Conservation (phyloP, 1,139 yeast genomes). For the Candida sp. region DNA sequence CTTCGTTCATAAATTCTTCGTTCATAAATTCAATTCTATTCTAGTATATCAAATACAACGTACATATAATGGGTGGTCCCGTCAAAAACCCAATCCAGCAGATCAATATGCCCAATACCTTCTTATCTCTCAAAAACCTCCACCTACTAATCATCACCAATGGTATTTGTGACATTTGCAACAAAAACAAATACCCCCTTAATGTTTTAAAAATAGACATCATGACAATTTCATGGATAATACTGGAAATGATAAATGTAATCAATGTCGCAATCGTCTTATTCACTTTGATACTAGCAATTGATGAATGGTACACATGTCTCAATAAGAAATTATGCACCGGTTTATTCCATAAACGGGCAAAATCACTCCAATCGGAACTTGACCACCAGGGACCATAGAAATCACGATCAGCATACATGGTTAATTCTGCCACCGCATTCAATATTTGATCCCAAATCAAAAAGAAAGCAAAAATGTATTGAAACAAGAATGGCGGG, state of each 20-base stretch:
- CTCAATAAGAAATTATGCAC: slow-evolving; percentile 89
- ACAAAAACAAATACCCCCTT: slow-evolving; percentile 72
- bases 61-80: slow-evolving; percentile 89
- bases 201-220: slow-evolving; percentile 75
- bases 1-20: no score
- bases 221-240: slow-evolving; percentile 93
- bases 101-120: slow-evolving; percentile 70
- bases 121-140: slow-evolving; percentile 47
- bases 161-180: slow-evolving; percentile 86
- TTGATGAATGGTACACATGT: slow-evolving; percentile 92
- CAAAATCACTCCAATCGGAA: slow-evolving; percentile 89
- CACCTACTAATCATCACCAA: slow-evolving; percentile 53
- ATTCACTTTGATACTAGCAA: slow-evolving; percentile 68
- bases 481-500: slow-evolving; percentile 74
- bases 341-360: slow-evolving; percentile 93
- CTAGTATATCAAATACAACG: slow-evolving; percentile 74
- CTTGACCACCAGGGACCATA: slow-evolving; percentile 99
- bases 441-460: slow-evolving; percentile 95
- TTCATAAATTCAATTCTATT: no score
- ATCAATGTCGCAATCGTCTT: slow-evolving; percentile 68
- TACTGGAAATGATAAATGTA: slow-evolving; percentile 78
- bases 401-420: slow-evolving; percentile 87
- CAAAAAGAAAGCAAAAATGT: slow-evolving; percentile 75
- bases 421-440: slow-evolving; percentile 81
- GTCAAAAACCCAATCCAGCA: slow-evolving; percentile 93